phyloP scores from a whole-genome alignment of 2,329 filamentous ascomycete species.

The Zymoseptoria brevis region DNA sequence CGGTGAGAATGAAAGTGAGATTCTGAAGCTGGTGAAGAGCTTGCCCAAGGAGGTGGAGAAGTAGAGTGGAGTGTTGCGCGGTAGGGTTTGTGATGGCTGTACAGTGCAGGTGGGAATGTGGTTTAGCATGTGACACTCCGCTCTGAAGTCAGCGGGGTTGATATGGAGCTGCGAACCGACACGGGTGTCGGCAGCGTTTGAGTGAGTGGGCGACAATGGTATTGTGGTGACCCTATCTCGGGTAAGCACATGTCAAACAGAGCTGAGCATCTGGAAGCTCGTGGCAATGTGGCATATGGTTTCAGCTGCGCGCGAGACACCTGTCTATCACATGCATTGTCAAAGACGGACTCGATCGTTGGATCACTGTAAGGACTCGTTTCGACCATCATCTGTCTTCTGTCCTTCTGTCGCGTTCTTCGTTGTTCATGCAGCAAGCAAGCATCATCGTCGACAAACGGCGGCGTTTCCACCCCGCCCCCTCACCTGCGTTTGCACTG shows the following conservation, averaged over 20 bases:
- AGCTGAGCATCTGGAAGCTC: not conserved
- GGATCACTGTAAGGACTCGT: not conserved
- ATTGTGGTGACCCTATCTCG: conserved; percentile 10
- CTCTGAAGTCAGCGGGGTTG: not conserved
- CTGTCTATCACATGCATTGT: not conserved
- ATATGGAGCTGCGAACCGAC: not conserved
- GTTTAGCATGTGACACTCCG: not conserved
- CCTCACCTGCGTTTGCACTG: not conserved
- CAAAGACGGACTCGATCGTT: not conserved
- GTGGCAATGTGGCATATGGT: not conserved
- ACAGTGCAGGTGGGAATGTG: not conserved
- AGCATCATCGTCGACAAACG: conserved; percentile 4
- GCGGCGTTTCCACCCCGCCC: conserved; percentile 5
- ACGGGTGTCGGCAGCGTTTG: not conserved
- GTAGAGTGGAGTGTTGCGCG: not conserved
- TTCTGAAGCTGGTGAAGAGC: conserved; percentile 67
- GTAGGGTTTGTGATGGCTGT: not conserved
- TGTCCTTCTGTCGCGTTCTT: not conserved
- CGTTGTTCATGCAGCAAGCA: conserved; percentile 3
- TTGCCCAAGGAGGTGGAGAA: conserved; percentile 38
- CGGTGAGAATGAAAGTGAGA: conserved; percentile 79
- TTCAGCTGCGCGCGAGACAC: not conserved
- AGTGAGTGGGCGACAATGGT: conserved; percentile 2
- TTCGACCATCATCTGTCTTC: conserved; percentile 1
- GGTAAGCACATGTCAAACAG: conserved; percentile 5